phyloP scores from a whole-genome alignment of 2,329 filamentous ascomycete genomes.

The Neobulgaria alba region DNA sequence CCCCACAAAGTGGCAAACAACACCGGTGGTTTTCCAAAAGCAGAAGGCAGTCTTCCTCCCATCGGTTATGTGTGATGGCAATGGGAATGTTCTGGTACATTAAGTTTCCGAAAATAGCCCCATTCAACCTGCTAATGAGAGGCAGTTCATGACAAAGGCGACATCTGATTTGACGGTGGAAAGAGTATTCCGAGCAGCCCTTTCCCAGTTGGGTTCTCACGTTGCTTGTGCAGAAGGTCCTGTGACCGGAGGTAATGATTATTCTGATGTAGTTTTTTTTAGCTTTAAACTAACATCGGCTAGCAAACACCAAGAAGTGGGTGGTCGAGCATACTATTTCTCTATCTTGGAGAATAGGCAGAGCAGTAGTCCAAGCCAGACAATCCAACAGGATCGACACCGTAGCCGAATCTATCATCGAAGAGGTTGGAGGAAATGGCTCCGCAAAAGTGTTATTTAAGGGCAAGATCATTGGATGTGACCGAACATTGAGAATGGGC shows the following conservation, averaged over 20 bases:
- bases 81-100: constrained; percentile 15
- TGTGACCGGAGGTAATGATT: not conserved
- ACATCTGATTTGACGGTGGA: constrained; percentile 35
- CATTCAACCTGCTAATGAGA: no score
- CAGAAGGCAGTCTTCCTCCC: not conserved
- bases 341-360: constrained; percentile 44
- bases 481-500: constrained; percentile 46
- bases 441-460: constrained; percentile 51
- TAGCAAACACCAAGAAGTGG: constrained; percentile 32
- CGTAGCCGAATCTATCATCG: constrained; percentile 49
- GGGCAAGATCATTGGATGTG: constrained; percentile 55
- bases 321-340: constrained; percentile 25
- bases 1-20: constrained; percentile 38
- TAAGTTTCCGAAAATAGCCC: no score
- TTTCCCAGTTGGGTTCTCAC: not conserved
- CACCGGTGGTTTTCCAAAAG: constrained; percentile 30
- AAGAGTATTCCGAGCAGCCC: constrained; percentile 32
- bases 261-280: no score
- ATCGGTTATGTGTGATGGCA: not conserved
- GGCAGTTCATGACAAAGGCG: constrained; percentile 32
- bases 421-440: constrained; percentile 45
- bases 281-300: no score
- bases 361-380: constrained; percentile 44
- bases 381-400: constrained; percentile 40
- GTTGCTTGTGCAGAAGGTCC: not conserved